A percentile compares a stretch with the other conserved stretches of the same genome.
Conservation (phyloP, 1,284 basidiomycete species). For the Cryptococcus sp. region DNA sequence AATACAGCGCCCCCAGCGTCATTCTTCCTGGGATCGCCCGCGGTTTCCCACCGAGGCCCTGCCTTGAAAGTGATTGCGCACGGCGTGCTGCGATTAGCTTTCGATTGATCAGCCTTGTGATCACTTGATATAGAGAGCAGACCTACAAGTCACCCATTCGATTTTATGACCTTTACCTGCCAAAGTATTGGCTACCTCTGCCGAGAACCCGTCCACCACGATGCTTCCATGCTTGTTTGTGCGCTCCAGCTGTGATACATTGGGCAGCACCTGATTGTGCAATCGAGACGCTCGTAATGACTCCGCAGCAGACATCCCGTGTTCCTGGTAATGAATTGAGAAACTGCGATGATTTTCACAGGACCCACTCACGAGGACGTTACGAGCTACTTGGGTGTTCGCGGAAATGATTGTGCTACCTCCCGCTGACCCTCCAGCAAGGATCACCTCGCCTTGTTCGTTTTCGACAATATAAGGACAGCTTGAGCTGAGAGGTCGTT, state of each 20-base stretch:
- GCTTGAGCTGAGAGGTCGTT: slow-evolving; percentile 44
- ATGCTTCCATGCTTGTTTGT: slow-evolving; percentile 11
- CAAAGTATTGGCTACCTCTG: slow-evolving; percentile 26
- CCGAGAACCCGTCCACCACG: slow-evolving; percentile 27
- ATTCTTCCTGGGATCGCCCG: slow-evolving; percentile 36
- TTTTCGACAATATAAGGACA: slow-evolving; percentile 45
- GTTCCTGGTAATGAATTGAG: slow-evolving; percentile 11
- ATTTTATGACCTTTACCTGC: slow-evolving; percentile 33
- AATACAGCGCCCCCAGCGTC: slow-evolving; percentile 32
- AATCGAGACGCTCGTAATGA: slow-evolving; percentile 33
- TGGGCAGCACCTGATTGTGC: slow-evolving; percentile 48
- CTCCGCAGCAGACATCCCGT: slow-evolving; percentile 29
- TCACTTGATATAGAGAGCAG: no score
- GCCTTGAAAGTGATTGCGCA: slow-evolving; percentile 29
- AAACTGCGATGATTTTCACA: no score
- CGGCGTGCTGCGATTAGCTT: slow-evolving; percentile 29
- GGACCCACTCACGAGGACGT: slow-evolving; percentile 25
- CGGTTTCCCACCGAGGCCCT: slow-evolving; percentile 25
- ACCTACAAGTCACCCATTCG: slow-evolving; percentile 23
- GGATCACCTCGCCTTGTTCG: slow-evolving; percentile 17
- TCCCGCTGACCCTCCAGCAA: slow-evolving; percentile 43
- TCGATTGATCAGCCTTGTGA: no score
- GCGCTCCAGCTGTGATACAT: slow-evolving; percentile 34
- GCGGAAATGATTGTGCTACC: slow-evolving; percentile 48
- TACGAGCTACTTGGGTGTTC: slow-evolving; percentile 41